Base-by-base conservation (phyloP, 306 rosid species). In the Cyamopsis tetragonoloba region DNA sequence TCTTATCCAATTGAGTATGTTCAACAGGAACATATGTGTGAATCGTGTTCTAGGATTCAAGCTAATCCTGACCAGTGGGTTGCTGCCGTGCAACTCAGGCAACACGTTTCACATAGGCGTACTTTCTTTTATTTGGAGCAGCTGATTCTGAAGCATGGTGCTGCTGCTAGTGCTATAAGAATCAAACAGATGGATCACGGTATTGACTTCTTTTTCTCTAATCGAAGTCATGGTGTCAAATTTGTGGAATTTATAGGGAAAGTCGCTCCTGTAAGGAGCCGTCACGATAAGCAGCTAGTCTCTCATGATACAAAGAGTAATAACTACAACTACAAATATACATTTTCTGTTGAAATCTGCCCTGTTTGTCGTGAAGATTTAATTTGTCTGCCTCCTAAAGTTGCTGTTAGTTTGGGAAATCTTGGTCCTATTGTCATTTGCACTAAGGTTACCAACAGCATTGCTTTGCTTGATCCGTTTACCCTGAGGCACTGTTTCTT, bases 31-130 rank as follows among this genome's bases (percentile, higher is more conserved):
- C 90, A 77, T 6, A 62, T 87, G 80, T 91, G 92, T 28, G 92
- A 84, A 8, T 67, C 83, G 30, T 91, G 97, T 75, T 59, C 82
- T 11, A 82, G 86, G 77, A 62, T 79, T 31, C 83, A 82, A 78
- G 88, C 87, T 75, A 84, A 89, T 59, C 92, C 92, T 15, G 85
- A 82, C 62, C 95, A 85, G 61, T 87, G 90, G 95, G 82, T 86
- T 37, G 87, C 92, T 31, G 77, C 82, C 24, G 95, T 91, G 69
- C 87, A 87, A 76, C 87, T 91, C 13, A 68, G 92, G 41, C 88
- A 87, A 66, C 92, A 85, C 22, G 85, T 86, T 54, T 22, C 86
- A 62, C 91, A 86, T 47, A 75, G 85, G 43, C 87, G 86, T 2
- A 86, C 82, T 4, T 84, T 91, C 50, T 91, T 91, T 74, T 74